phyloP scores from a whole-genome alignment of 192 early-diverging fungal species.

The Rhizoclosmatium sp. region DNA sequence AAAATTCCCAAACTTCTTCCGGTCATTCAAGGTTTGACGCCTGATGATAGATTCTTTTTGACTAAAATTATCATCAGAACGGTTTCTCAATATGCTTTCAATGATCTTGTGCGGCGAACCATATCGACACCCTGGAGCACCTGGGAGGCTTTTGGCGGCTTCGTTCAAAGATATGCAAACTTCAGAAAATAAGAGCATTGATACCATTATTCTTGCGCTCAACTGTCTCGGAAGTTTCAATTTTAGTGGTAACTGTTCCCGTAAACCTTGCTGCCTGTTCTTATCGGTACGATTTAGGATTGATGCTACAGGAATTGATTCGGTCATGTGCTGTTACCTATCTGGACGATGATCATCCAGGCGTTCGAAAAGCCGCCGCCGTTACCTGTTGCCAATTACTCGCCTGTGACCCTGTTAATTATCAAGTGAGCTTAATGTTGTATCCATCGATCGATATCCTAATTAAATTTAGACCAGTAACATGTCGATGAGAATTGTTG shows the following conservation, averaged over 20 bases:
- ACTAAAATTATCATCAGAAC: slow-evolving; percentile 56
- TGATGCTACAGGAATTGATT: slow-evolving; percentile 90
- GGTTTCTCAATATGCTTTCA: slow-evolving; percentile 88
- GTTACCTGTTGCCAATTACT: slow-evolving; percentile 86
- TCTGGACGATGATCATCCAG: slow-evolving; percentile 76
- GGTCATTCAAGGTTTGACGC: slow-evolving; percentile 79
- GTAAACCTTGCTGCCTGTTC: background rate
- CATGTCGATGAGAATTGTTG: slow-evolving; percentile 82
- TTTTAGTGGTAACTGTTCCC: slow-evolving; percentile 63
- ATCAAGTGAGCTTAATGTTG: slow-evolving; percentile 62
- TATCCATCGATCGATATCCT: background rate
- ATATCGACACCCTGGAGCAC: slow-evolving; percentile 80
- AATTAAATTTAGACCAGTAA: slow-evolving; percentile 48
- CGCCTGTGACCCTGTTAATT: slow-evolving; percentile 81
- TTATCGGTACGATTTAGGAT: slow-evolving; percentile 43
- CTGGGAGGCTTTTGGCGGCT: slow-evolving; percentile 44
- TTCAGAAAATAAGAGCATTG: slow-evolving; percentile 71
- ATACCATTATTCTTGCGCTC: slow-evolving; percentile 82
- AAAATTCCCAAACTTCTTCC: slow-evolving; percentile 84
- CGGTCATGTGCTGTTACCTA: slow-evolving; percentile 84
- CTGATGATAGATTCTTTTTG: too few species aligned
- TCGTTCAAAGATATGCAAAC: slow-evolving; percentile 36
- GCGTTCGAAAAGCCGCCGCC: slow-evolving; percentile 85
- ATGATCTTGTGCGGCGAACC: slow-evolving; percentile 82
- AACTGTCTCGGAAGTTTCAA: slow-evolving; percentile 85